Percentiles rank a stretch among this genome's conserved stretches.
Evolutionary conservation across 2,329 filamentous ascomycete genomes (phyloP).

Genomic region (Fusarium lyarnte): DNA sequence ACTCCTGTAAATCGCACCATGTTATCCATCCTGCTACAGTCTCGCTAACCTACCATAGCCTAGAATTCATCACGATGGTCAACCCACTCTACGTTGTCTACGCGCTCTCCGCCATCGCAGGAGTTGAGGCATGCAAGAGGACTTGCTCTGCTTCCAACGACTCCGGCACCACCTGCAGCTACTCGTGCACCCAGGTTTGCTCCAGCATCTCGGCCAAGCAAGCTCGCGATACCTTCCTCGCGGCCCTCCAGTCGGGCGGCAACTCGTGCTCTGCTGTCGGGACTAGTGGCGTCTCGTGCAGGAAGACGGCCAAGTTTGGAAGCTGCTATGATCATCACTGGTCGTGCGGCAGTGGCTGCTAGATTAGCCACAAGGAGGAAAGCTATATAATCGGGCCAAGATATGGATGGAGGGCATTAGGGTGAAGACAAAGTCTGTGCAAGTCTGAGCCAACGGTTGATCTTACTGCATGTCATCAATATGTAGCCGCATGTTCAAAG

Average conservation of each 20-base stretch:
- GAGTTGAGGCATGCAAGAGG: slow-evolving; percentile 3
- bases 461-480: background rate
- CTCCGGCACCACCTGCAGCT: background rate
- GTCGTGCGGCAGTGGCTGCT: background rate
- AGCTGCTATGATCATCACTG: slow-evolving; percentile 12
- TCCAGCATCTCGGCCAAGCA: background rate
- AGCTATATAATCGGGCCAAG: accelerated
- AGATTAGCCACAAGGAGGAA: accelerated
- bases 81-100: background rate
- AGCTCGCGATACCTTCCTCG: slow-evolving; percentile 6
- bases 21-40: accelerated
- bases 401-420: too few relatives aligned
- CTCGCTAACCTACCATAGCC: accelerated
- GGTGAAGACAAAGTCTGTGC: accelerated
- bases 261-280: slow-evolving; percentile 4
- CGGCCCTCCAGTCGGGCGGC: background rate
- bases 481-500: accelerated
- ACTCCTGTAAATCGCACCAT: background rate
- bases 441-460: background rate
- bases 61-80: background rate
- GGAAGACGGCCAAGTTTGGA: background rate
- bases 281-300: background rate
- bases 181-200: background rate
- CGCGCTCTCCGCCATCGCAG: background rate
- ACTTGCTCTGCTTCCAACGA: background rate